Percentiles rank a stretch among this genome's conserved stretches.
These are phyloP conservation scores for Antitrichia curtipendula DNA, from an alignment of 225 moss, liverwort and hornwort species.

Conservation along the genomic window DNA sequence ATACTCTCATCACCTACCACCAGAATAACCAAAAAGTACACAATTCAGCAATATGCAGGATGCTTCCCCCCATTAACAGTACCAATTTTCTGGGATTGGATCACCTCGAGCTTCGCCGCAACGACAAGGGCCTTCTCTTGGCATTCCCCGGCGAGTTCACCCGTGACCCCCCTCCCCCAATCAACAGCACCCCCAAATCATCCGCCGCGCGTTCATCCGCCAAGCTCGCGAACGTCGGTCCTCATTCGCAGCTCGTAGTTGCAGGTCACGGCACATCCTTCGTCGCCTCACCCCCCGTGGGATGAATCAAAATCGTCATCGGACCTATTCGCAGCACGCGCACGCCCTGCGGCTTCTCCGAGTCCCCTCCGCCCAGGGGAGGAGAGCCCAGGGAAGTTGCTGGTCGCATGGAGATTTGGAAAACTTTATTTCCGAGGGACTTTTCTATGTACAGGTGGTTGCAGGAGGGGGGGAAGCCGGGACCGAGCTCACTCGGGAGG, in stretches of 20 bases:
- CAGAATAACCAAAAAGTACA: neutral
- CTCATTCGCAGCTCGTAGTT: neutral
- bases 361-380: neutral
- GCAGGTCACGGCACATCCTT: neutral
- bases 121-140: neutral
- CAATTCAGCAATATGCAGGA: neutral
- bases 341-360: neutral
- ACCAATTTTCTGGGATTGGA: neutral
- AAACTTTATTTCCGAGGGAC: neutral
- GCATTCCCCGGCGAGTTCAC: neutral
- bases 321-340: neutral
- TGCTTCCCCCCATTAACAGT: neutral
- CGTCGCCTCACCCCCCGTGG: neutral
- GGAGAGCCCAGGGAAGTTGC: neutral
- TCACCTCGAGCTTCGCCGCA: neutral
- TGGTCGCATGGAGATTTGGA: neutral
- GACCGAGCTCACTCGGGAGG: neutral
- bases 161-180: neutral
- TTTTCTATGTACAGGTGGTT: slow-evolving; percentile 6
- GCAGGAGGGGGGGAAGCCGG: neutral
- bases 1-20: too few species aligned
- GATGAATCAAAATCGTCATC: slow-evolving; percentile 5
- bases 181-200: slow-evolving; percentile 7
- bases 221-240: slow-evolving; percentile 1
- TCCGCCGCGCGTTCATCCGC: slow-evolving; percentile 14